Evolutionary conservation across 371 early-diverging fungal species (phyloP).

Genomic region (Mortierella sp.): DNA sequence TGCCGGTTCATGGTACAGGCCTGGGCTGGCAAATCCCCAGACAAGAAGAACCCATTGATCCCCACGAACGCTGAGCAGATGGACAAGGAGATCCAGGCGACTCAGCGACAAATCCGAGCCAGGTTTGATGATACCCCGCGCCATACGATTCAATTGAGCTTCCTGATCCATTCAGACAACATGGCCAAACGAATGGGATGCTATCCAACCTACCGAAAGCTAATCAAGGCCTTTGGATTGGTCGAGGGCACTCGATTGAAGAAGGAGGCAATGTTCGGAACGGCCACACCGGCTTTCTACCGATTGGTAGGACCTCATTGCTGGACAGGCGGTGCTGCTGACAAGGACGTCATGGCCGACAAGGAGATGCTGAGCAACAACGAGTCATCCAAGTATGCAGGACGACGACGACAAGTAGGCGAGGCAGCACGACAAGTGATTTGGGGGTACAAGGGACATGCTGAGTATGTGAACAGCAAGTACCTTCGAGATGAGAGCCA

Average conservation of each 20-base stretch:
- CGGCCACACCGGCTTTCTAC: constrained; percentile 53
- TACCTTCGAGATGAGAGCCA: constrained; percentile 33
- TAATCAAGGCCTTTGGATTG: constrained; percentile 35
- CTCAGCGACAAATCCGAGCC: constrained; percentile 23
- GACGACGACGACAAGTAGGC: neutral
- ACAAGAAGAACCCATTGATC: constrained; percentile 4
- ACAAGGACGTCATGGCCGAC: too few species aligned
- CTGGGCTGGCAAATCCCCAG: constrained; percentile 39
- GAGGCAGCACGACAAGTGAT: constrained; percentile 47
- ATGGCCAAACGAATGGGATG: constrained; percentile 56
- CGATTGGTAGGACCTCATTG: constrained; percentile 56
- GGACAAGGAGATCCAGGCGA: constrained; percentile 49
- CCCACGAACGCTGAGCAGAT: constrained; percentile 47
- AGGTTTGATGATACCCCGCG: constrained; percentile 49
- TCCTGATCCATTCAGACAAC: constrained; percentile 52
- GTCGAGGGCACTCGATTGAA: constrained; percentile 34
- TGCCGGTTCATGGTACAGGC: constrained; percentile 55
- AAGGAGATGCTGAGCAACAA: too few species aligned
- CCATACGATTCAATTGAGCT: constrained; percentile 60
- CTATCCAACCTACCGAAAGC: constrained; percentile 49
- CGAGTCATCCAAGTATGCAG: too few species aligned
- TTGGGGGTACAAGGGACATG: constrained; percentile 31
- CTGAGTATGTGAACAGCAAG: constrained; percentile 8
- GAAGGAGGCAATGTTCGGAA: constrained; percentile 56
- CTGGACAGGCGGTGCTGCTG: constrained; percentile 37